These are phyloP conservation scores for Scheffersomyces coipomensis DNA, from an alignment of 805 yeast genomes.

Conservation along the genomic window DNA sequence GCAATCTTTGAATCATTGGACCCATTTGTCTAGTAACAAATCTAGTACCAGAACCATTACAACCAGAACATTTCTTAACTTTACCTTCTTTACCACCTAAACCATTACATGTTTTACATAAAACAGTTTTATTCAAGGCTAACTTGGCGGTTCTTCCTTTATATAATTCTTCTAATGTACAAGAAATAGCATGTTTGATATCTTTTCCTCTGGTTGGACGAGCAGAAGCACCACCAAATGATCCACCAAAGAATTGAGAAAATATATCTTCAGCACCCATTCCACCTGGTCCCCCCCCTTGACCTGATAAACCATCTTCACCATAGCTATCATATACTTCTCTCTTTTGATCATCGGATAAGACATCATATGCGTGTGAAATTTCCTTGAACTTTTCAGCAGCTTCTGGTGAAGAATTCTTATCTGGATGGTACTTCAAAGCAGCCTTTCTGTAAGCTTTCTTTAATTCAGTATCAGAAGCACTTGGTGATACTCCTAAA, in stretches of 20 bases:
- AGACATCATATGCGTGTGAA: conserved; percentile 83
- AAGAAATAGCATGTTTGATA: conserved; percentile 82
- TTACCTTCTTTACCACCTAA: conserved; percentile 93
- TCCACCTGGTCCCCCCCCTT: conserved; percentile 62
- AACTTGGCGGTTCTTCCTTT: conserved; percentile 92
- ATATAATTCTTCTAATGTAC: conserved; percentile 88
- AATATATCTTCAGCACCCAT: conserved; percentile 70
- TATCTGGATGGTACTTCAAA: conserved; percentile 80
- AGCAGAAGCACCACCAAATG: conserved; percentile 58
- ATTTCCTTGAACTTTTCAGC: conserved; percentile 94
- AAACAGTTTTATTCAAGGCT: conserved; percentile 87
- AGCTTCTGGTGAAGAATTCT: conserved; percentile 82
- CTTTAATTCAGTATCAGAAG: conserved; percentile 69
- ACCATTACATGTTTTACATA: conserved; percentile 89
- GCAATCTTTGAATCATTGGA: conserved; percentile 98
- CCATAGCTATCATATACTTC: conserved; percentile 87
- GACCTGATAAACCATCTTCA: conserved; percentile 83
- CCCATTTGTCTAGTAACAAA: conserved; percentile 98
- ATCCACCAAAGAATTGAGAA: conserved; percentile 79
- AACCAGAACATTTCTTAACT: conserved; percentile 79
- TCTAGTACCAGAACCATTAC: conserved; percentile 91
- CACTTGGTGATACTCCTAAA: conserved; percentile 69
- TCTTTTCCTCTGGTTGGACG: conserved; percentile 91
- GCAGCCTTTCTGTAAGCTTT: conserved; percentile 84
- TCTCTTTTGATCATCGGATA: conserved; percentile 86